Base-by-base conservation (phyloP, 805 yeast species). In the Pichia phayaonensis region DNA sequence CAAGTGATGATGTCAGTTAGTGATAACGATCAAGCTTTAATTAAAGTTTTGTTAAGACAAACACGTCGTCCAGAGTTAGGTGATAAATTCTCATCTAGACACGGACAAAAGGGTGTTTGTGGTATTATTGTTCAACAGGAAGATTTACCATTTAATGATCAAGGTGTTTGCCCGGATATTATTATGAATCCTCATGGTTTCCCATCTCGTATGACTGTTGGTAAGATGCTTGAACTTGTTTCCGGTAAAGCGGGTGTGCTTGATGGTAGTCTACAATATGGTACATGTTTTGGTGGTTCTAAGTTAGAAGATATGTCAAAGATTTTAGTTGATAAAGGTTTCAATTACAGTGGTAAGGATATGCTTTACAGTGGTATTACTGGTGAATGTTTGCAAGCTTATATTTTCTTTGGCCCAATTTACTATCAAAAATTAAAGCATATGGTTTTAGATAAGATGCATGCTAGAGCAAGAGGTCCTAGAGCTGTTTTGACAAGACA, bases 141-240 rank as follows among this genome's bases (percentile, higher is more conserved):
- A 60, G 99, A 92, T 63, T 76, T 92, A 76, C 99, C 99, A 15
- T 92, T 92, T 70, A 88, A 83, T 64, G 98, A 94, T 60, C 79
- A 83, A 52, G 99, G 99, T 65, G 79, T 94, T 24, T 74, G 81
- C 3, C 99, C 99, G 0, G 99, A 92, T 71, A 90, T 92, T 57
- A 92, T 92, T 62, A 92, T 92, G 97, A 92, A 92, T 64, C 99
- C 99, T 1, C 99, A 92, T 68, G 99, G 97, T 73, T 94, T 92
- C 84, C 99, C 99, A 55, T 92, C 98, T 36, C 95, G 99, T 79
- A 94, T 94, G 99, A 94, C 99, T 40, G 98, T 94, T 20, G 99
- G 99, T 53, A 94, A 94, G 70, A 92, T 94, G 98, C 81, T 94
- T 58, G 99, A 94, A 68, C 75, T 92, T 55, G 86, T 94, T 23